A percentile compares a stretch with the other conserved stretches of the same genome.
phyloP scores from a whole-genome alignment of 2,329 filamentous ascomycete species.

The Periconia macrospinosa region DNA sequence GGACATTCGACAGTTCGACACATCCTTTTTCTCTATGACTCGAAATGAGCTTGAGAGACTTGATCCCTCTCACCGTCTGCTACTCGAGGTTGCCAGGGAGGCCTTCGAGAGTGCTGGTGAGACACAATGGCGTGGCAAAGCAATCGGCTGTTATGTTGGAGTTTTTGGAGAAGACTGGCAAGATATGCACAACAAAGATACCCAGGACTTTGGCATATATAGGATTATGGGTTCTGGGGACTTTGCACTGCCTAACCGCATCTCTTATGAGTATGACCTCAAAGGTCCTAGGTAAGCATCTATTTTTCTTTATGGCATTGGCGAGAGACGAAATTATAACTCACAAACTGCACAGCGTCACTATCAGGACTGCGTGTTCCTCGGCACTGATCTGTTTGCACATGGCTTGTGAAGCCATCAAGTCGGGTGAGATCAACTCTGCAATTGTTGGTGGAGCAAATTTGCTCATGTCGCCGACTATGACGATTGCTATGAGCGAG shows the following conservation, averaged over 20 bases:
- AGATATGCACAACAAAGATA: neutral
- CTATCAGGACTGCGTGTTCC: slow-evolving; percentile 22
- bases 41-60: slow-evolving; percentile 14
- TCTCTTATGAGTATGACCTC: slow-evolving; percentile 26
- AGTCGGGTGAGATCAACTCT: slow-evolving; percentile 16
- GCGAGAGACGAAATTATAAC: neutral
- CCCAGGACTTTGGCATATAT: slow-evolving; percentile 1
- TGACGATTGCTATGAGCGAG: slow-evolving; percentile 2
- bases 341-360: slow-evolving; percentile 6
- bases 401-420: slow-evolving; percentile 13
- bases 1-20: slow-evolving; percentile 4
- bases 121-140: slow-evolving; percentile 8
- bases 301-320: too few relatives aligned
- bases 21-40: slow-evolving; percentile 10
- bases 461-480: slow-evolving; percentile 9
- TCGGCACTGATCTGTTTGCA: slow-evolving; percentile 20
- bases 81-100: slow-evolving; percentile 19
- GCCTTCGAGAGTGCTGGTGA: slow-evolving; percentile 29
- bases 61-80: slow-evolving; percentile 23
- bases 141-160: slow-evolving; percentile 5
- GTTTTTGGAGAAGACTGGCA: neutral
- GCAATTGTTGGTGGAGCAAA: slow-evolving; percentile 21
- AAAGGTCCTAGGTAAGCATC: slow-evolving; percentile 12
- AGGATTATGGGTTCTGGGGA: slow-evolving; percentile 10
- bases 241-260: slow-evolving; percentile 20